Percentiles rank a stretch among this genome's conserved stretches.
These are phyloP conservation scores for Suillus tomentosus DNA, from an alignment of 768 basidiomycete genomes.

Conservation along the genomic window DNA sequence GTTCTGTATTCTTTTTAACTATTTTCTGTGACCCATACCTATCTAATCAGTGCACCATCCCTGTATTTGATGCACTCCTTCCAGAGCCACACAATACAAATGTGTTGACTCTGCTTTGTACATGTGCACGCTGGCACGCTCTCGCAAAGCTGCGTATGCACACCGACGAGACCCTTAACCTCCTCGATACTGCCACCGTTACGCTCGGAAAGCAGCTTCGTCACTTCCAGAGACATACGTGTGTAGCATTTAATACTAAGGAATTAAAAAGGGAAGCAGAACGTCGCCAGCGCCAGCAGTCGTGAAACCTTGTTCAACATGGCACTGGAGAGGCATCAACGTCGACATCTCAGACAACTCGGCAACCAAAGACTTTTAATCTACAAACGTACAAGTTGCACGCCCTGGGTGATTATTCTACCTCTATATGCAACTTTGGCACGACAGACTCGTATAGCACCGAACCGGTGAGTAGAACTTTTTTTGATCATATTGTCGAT, in stretches of 20 bases:
- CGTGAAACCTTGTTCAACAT: background rate
- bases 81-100: conserved; percentile 16
- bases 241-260: conserved; percentile 22
- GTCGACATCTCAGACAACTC: background rate
- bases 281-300: background rate
- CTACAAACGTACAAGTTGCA: conserved; percentile 36
- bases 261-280: conserved; percentile 18
- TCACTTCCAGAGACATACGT: conserved; percentile 24
- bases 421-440: conserved; percentile 27
- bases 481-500: too few species aligned
- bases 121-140: conserved; percentile 19
- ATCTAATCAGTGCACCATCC: conserved; percentile 15
- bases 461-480: conserved; percentile 25
- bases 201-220: conserved; percentile 23
- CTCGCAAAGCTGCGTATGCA: conserved; percentile 35
- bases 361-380: conserved; percentile 24
- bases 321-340: background rate
- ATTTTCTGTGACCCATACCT: background rate
- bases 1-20: too few species aligned
- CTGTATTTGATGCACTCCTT: conserved; percentile 13
- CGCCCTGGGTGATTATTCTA: conserved; percentile 32
- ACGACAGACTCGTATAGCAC: conserved; percentile 38
- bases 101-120: conserved; percentile 20
- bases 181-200: conserved; percentile 17
- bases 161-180: conserved; percentile 23